Conservation (phyloP, 345 rosid species). For the Populus ilicifolia region DNA sequence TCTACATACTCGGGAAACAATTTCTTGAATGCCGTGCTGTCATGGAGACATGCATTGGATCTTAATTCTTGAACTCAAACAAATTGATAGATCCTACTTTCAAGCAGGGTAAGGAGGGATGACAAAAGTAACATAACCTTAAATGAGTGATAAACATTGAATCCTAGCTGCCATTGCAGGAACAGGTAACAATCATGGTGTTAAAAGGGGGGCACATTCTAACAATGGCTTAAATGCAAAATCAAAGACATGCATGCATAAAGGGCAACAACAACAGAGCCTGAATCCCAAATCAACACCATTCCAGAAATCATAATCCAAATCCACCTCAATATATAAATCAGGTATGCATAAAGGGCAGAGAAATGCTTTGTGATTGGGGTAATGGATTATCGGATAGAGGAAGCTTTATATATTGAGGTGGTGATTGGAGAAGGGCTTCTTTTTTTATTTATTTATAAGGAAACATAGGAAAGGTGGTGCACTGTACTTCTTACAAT, state of each 20-base stretch:
- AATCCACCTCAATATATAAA: background rate
- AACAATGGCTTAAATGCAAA: background rate
- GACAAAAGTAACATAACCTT: background rate
- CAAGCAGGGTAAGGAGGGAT: background rate
- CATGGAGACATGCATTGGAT: conserved; percentile 10
- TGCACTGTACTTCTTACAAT: conserved; percentile 58
- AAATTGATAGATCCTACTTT: background rate
- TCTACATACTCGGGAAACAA: conserved; percentile 93
- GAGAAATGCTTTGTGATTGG: background rate
- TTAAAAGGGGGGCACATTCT: background rate
- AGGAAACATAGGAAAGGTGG: background rate
- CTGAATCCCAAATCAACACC: background rate
- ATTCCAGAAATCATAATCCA: background rate
- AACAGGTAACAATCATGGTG: background rate
- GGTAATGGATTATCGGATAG: no score
- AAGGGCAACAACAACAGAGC: background rate
- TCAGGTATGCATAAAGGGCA: background rate
- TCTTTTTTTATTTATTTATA: no score
- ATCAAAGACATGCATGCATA: background rate
- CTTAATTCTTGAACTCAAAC: background rate
- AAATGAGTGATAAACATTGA: background rate
- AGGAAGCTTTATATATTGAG: no score
- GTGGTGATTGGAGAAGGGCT: background rate
- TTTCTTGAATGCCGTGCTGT: conserved; percentile 82
- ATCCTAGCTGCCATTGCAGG: background rate